Evolutionary conservation across 768 basidiomycete species (phyloP), one percentile per base, ranked within the genome.

Genomic region (Xerocomus spinulosus): DNA sequence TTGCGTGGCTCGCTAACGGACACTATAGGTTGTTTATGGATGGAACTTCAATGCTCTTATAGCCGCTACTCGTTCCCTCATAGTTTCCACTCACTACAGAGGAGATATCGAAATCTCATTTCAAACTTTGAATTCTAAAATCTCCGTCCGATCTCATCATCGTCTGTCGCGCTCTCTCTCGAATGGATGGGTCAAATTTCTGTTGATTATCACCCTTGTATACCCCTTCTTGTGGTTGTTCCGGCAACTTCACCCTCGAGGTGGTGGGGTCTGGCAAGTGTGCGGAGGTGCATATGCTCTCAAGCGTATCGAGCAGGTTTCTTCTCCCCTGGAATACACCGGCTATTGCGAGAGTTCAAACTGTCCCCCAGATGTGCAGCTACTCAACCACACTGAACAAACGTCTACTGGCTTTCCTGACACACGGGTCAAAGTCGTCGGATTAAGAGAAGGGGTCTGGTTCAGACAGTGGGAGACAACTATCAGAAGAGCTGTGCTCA

Each of bases 171-270:
- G 83, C 38, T 74, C 77, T 53, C 76, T 90, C 34, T 83, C 83
- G 23, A 82, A 81, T 54, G 76, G 73, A 51, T 90, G 84, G 80
- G 66, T 91, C 58, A 82, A 81, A 54, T 73, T 86, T 55, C 60
- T 92, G 12, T 73, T 82, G 18, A 80, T 83, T 57, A 70, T 91
- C 48, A 72, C 82, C 12, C 64, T 90, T 49, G 73, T 92, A 49
- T 92, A 80, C 59, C 89, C 88, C 0, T 81, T 89, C 63, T 75
- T 92, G 52, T 92, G 87, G 88, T 66, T 92, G 4, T 89, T 80
- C 66, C 81, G 81, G 61, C 79, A 82, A 4, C 85, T 86, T 65
- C 75, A 83, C 55, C 59, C 71, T 5, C 70, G 67, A 0, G 87
- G 87, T 9, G 89, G 89, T 6, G 90, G 85, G 0, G 68, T 70